Base-by-base conservation (phyloP, 2,329 filamentous ascomycete genomes). In the Aspergillus sojae region DNA sequence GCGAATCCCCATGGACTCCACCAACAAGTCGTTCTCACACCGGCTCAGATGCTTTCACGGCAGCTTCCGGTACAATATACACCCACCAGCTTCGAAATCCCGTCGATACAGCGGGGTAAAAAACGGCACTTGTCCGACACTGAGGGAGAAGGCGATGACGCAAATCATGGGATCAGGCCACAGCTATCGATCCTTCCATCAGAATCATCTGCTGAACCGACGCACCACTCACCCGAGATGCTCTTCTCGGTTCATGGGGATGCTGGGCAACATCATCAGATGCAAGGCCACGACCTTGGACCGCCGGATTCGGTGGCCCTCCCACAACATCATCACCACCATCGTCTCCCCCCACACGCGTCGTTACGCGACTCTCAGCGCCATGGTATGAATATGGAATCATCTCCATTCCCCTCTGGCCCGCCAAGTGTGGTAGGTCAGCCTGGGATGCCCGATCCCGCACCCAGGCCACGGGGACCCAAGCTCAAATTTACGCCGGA, bases 401-500 rank as follows among this genome's bases (percentile, higher is more conserved):
- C 76, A 56, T 78, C 73, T 74, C 80, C 69, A 72, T 74, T 69
- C 71, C 79, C 70, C 79, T 87, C 80, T 81, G 85, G 91, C 10
- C 90, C 91, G 36, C 91, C 91, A n/a, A 95, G 90, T 72, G 89
- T 96, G 53, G 92, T 97, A 58, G 93, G 93, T 48, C 89, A 93
- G 74, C 89, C 86, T 50, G 93, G 93, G 57, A 97, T 97, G 93
- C 94, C 94, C 16, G 80, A 86, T 46, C 93, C 93, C 60, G 93
- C 93, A 50, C 87, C 90, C 58, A 84, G 91, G 70, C 94, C 94
- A 11, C 88, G 91, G 64, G 93, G 92, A 3, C 93, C 93, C 7
- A 97, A 97, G 80, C 84, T 96, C 70, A 97, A 97, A 79, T 97
- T 97, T 75, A 97, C 93, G 0, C 89, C 92, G 11, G 93, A 96